Percentiles rank a stretch among this genome's conserved stretches.
phyloP scores from a whole-genome alignment of 2,329 filamentous ascomycete species.

The Trichoderma sp. region DNA sequence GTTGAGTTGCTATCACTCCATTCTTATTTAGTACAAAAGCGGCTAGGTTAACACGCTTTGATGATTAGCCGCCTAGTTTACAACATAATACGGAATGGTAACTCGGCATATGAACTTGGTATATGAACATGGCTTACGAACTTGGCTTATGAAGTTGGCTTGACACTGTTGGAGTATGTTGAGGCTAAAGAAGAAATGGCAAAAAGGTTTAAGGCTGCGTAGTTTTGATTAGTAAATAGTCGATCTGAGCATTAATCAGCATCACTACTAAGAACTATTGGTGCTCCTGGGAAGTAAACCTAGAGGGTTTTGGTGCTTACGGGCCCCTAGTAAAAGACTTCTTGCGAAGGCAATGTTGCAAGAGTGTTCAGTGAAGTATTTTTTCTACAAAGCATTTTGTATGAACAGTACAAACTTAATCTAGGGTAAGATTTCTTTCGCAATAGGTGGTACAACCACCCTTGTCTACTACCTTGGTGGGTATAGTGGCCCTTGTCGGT shows the following conservation, averaged over 20 bases:
- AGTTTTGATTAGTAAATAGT: not conserved
- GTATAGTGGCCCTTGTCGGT: not conserved
- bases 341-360: not conserved
- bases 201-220: not conserved
- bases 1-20: not conserved
- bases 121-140: too few relatives aligned
- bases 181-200: not conserved
- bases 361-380: not conserved
- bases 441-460: not conserved
- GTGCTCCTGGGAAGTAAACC: not conserved
- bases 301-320: not conserved
- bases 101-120: too few relatives aligned
- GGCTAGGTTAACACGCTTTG: not conserved
- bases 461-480: not conserved
- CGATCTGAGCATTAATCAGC: not conserved
- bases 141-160: not conserved
- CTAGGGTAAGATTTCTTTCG: not conserved
- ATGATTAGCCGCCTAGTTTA: not conserved
- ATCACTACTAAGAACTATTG: not conserved
- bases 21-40: not conserved
- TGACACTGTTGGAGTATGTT: not conserved
- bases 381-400: too few relatives aligned
- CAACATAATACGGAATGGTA: not conserved
- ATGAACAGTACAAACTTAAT: too few relatives aligned
- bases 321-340: not conserved